These are phyloP conservation scores for Candida broadrunensis DNA, from an alignment of 805 yeast species.

Conservation along the genomic window DNA sequence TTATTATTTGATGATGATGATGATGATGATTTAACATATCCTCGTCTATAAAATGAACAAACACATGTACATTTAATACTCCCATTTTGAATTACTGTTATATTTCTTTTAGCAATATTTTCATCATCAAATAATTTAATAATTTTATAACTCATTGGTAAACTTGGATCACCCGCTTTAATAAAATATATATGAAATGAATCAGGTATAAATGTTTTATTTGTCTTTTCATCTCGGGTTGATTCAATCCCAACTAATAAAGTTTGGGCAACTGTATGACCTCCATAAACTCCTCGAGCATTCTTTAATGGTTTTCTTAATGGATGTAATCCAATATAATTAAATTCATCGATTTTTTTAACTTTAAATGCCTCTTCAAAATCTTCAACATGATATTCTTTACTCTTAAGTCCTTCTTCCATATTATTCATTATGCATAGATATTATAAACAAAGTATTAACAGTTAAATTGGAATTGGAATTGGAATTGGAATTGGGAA, in stretches of 20 bases:
- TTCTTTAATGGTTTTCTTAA: constrained; percentile 35
- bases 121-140: constrained; percentile 50
- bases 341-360: constrained; percentile 17
- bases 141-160: constrained; percentile 54
- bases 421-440: no score
- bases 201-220: constrained; percentile 42
- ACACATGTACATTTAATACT: constrained; percentile 50
- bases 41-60: constrained; percentile 36
- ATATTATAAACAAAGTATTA: no score
- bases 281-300: constrained; percentile 71
- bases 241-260: constrained; percentile 57
- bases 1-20: no score
- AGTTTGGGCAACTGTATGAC: constrained; percentile 65
- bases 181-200: constrained; percentile 65
- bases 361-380: constrained; percentile 34
- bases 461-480: no score
- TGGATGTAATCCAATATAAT: constrained; percentile 33
- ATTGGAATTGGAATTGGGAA: no score
- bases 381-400: no score
- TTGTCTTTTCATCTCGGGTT: constrained; percentile 17
- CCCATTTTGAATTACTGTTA: constrained; percentile 54
- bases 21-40: background rate
- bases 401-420: no score
- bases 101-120: constrained; percentile 49
- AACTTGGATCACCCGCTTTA: constrained; percentile 46